Percentiles rank a stretch among this genome's conserved stretches.
Evolutionary conservation across 805 yeast species (phyloP).

Genomic region (Schwanniomyces sp.): DNA sequence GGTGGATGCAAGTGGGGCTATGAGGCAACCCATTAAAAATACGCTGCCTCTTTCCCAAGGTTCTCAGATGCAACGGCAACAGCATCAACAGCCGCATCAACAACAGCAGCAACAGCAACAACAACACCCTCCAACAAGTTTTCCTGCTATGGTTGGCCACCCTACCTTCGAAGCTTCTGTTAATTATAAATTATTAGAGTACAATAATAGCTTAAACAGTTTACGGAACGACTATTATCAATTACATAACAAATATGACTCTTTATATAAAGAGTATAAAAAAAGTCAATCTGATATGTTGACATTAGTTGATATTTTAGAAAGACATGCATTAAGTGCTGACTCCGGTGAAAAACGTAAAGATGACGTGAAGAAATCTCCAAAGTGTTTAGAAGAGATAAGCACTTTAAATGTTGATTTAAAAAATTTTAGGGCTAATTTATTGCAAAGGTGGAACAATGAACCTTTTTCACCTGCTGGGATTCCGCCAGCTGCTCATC

Average conservation of each 20-base stretch:
- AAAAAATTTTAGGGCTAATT: conserved; percentile 9
- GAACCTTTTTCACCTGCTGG: conserved; percentile 1
- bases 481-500: conserved; percentile 6
- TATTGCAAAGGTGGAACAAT: conserved; percentile 8
- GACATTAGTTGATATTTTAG: conserved; percentile 48
- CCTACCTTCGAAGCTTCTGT: conserved; percentile 18
- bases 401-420: neutral
- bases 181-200: conserved; percentile 30
- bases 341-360: conserved; percentile 2
- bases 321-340: conserved; percentile 12
- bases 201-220: conserved; percentile 34
- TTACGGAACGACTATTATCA: conserved; percentile 43
- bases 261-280: conserved; percentile 47
- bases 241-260: conserved; percentile 47
- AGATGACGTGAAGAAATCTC: conserved; percentile 1
- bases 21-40: neutral
- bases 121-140: conserved; percentile 8
- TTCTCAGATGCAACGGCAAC: conserved; percentile 4
- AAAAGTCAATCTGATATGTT: conserved; percentile 55
- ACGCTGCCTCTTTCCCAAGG: neutral
- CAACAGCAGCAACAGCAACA: neutral
- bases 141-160: conserved; percentile 9
- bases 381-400: neutral
- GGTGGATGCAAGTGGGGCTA: neutral
- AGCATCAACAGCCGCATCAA: neutral